Evolutionary conservation across 805 yeast species (phyloP), one percentile per base, ranked within the genome.

Genomic region (Cyberlindnera euphorbiae): DNA sequence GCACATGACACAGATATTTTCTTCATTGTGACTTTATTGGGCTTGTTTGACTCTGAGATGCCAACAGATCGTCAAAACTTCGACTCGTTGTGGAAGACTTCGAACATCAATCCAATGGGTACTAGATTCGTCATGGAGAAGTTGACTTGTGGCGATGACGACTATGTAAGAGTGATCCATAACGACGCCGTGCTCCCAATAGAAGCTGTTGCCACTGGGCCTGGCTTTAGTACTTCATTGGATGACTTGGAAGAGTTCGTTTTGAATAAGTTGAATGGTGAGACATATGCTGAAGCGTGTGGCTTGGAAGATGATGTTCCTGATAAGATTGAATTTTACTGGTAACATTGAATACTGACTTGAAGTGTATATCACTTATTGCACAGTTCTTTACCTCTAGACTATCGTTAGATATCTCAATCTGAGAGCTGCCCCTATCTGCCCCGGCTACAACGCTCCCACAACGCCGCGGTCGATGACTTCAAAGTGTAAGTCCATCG

Each of bases 1-100:
- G 58, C 70, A 13, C 82, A 77, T 55, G 82, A 77, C 52, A 70
- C 77, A 26, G 78, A 77, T 47, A 58, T 75, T 30, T 70, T 69
- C 39, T 59, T 67, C n/a, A 64, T 68, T 48, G 63, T 69, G 30
- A 58, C 75, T 17, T 69, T 76, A 5, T 53, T 74, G 17, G 79
- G 78, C 3, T 42, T 77, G 27, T 56, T 67, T 13, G 56, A 49
- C 28, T 47, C 62, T 28, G 42, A 38, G 4, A 19, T 37, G 39
- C 68, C 77, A 6, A 47, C 58, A n/a, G 68, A 65, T 45, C 55
- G 60, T 35, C 61, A 68, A 34, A 59, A 60, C 15, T 71, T 75
- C 54, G 63, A 67, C 32, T 57, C 66, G 37, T 59, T 64, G 13
- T 77, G 73, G 63, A 64, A 62, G 53, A 59, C 54, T 39, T 59